phyloP scores from a whole-genome alignment of 2,329 filamentous ascomycete genomes.

The Pyrenophora tritici-repentis region DNA sequence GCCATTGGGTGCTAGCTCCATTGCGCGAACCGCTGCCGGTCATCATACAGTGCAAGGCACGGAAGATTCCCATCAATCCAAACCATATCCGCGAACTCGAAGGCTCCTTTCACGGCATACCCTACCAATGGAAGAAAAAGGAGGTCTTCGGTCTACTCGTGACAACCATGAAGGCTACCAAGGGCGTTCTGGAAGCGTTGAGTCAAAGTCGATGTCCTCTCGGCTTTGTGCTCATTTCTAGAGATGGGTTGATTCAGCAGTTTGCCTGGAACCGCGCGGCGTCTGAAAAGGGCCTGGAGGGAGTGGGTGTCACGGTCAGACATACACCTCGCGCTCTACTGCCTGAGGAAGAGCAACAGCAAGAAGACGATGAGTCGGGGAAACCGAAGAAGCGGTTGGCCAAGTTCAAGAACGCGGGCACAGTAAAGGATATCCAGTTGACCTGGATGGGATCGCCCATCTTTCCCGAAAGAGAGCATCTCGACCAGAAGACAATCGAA shows the following conservation, averaged over 20 bases:
- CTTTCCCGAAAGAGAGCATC: conserved; percentile 30
- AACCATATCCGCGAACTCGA: conserved; percentile 74
- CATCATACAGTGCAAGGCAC: conserved; percentile 72
- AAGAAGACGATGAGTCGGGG: conserved; percentile 6
- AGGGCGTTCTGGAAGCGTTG: conserved; percentile 76
- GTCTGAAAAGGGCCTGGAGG: conserved; percentile 65
- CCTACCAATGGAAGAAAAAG: conserved; percentile 69
- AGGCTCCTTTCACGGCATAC: conserved; percentile 76
- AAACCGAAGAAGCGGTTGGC: conserved; percentile 9
- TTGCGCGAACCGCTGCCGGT: conserved; percentile 48
- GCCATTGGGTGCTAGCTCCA: conserved; percentile 64
- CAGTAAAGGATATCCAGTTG: conserved; percentile 41
- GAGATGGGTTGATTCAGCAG: conserved; percentile 65
- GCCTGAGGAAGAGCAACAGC: conserved; percentile 5
- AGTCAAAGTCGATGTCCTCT: conserved; percentile 70
- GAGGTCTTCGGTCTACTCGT: conserved; percentile 73
- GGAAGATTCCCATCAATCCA: conserved; percentile 57
- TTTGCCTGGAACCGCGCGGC: conserved; percentile 74
- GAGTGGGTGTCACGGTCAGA: conserved; percentile 48
- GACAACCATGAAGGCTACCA: conserved; percentile 71
- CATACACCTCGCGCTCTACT: conserved; percentile 30
- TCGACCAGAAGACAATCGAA: conserved; percentile 31
- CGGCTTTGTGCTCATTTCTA: conserved; percentile 68
- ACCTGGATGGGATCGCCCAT: conserved; percentile 47
- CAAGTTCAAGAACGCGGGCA: conserved; percentile 27